Base-by-base conservation (phyloP, 2,329 filamentous ascomycete species). In the Botrytis byssoidea region DNA sequence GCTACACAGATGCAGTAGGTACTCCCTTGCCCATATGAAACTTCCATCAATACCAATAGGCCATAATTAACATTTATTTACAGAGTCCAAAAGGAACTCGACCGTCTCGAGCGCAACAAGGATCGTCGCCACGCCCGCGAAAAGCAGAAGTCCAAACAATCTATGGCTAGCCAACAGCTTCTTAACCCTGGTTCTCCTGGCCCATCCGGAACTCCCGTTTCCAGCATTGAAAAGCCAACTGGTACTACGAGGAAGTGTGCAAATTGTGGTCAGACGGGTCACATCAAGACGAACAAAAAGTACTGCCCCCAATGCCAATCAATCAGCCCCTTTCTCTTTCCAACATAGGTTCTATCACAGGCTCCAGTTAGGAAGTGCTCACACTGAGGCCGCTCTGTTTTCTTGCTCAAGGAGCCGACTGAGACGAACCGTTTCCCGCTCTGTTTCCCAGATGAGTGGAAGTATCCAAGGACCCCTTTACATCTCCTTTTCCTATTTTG, bases 211-310 rank as follows among this genome's bases (percentile, higher is more conserved):
- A 83, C 85, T 2, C 84, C 83, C 22, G 83, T 83, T 12, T 85
- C 85, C 46, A 83, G 84, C 7, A 83, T 89, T 80, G 84, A 86
- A 79, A 85, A 85, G 75, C 81, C 82, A 74, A 88, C 85, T 66
- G 90, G 91, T 75, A 97, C 93, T 73, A 92, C 92, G 48, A 89
- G 97, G 79, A 98, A 98, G 85, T 99, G 96, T 84, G 96, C 96
- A 77, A 98, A 98, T 83, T 99, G 96, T 84, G 96, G 96, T 69
- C 93, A 96, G 82, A 92, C 97, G 72, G 96, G 96, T 46, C 96
- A 99, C 81, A 99, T 99, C 86, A 98, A 98, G 84, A 98, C 95
- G 66, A 98, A 98, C 86, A 97, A 98, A 85, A 98, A 98, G 94
- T 96, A 89, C 76, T 79, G 76, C 22, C 32, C 71, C 71, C 70